Evolutionary conservation across 2,329 filamentous ascomycete genomes (phyloP).

Genomic region (Aureobasidium pullulans): DNA sequence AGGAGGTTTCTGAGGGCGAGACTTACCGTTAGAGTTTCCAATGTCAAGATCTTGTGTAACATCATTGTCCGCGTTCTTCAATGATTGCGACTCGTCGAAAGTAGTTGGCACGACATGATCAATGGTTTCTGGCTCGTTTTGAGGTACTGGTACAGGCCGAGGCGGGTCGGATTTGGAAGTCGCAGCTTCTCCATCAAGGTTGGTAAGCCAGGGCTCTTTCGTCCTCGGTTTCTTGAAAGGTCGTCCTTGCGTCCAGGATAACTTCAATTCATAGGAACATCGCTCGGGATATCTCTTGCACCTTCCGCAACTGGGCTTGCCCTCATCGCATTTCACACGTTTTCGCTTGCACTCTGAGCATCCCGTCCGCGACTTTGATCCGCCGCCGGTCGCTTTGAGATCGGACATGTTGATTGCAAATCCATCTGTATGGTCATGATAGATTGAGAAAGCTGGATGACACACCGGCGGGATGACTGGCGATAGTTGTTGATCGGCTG

Average conservation of each 20-base stretch:
- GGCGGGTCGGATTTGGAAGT: not conserved
- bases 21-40: not conserved
- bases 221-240: constrained; percentile 12
- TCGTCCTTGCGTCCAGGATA: constrained; percentile 8
- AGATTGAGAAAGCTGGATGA: not conserved
- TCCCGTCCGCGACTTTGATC: constrained; percentile 20
- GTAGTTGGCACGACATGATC: not conserved
- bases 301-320: constrained; percentile 17
- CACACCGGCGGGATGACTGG: constrained; percentile 8
- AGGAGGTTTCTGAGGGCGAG: not conserved
- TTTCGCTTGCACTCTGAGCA: constrained; percentile 23
- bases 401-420: constrained; percentile 3
- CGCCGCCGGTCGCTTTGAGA: not conserved
- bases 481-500: constrained; percentile 5
- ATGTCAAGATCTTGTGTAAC: not conserved
- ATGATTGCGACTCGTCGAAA: too few species aligned
- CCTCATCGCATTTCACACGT: constrained; percentile 25
- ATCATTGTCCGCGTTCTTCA: not conserved
- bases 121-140: not conserved
- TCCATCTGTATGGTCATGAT: not conserved
- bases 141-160: not conserved
- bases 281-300: constrained; percentile 17
- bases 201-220: constrained; percentile 6
- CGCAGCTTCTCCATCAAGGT: not conserved
- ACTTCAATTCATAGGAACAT: constrained; percentile 16